Base-by-base conservation (phyloP, 2,329 filamentous ascomycete genomes). In the Spiromastix sp. region DNA sequence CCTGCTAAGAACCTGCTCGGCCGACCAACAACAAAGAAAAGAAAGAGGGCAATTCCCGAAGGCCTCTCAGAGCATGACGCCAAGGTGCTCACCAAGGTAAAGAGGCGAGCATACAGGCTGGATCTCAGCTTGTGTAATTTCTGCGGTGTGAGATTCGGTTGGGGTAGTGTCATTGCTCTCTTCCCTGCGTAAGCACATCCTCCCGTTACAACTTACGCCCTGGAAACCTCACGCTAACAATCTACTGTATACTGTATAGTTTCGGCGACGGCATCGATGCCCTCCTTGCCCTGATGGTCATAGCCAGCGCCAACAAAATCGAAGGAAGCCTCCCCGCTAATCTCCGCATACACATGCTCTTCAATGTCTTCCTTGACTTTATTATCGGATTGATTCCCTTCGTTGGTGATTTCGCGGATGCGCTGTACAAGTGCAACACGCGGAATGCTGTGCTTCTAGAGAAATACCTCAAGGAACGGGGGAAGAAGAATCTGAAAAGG, bases 81-180 rank as follows among this genome's bases (percentile, higher is more conserved):
- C 51, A 72, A 81, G 43, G 70, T 95, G 46, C 76, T 96, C 44
- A 93, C 81, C 48, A 81, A 81, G 49, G 85, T 93, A 48, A 89
- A 93, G 59, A 74, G 81, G 48, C 73, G 81, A 39, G 86, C 91
- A 21, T 93, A 94, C 61, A 72, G 77, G 24, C 74, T 95, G 17
- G 91, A 96, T 59, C 81, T 85, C 67, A 75, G 73, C 37, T 72
- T 94, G 4, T 93, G 89, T 66, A 86, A 74, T 51, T 74, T 85
- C 52, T 74, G 81, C 44, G 85, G 86, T 28, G 71, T 93, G 40
- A 75, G 79, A 39, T 87, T 96, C 53, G 91, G 91, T 36, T 95
- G 86, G 85, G 77, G 83, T 34, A 82, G 80, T 48, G 73, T 94
- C 39, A 84, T 96, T 49, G 91, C 80, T 10, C 55, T 96, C 5